These are phyloP conservation scores for Filosporella fistucella DNA, from an alignment of 495 filamentous ascomycete genomes.

Conservation along the genomic window DNA sequence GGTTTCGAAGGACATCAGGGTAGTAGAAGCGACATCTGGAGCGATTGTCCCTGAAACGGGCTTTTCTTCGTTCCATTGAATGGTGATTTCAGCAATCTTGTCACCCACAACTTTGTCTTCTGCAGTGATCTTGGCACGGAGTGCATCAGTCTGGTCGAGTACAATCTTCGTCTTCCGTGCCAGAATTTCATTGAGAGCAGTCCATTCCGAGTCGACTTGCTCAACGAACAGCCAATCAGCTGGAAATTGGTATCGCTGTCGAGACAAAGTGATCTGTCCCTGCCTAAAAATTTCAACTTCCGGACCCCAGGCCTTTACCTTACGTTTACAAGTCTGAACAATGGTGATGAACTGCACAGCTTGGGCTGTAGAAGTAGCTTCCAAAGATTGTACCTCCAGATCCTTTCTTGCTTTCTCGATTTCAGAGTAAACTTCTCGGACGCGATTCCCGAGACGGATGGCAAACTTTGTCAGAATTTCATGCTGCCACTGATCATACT, in stretches of 20 bases:
- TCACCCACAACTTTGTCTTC: conserved; percentile 87
- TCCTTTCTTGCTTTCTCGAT: conserved; percentile 83
- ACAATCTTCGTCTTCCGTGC: conserved; percentile 88
- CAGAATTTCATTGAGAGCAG: conserved; percentile 81
- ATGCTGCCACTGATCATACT: conserved; percentile 99
- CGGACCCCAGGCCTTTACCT: conserved; percentile 87
- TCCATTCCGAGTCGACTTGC: conserved; percentile 92
- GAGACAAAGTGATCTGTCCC: conserved; percentile 82
- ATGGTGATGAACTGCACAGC: conserved; percentile 98
- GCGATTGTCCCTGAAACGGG: conserved; percentile 91
- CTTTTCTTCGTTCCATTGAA: conserved; percentile 91
- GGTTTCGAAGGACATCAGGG: conserved; percentile 72
- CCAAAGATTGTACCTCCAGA: conserved; percentile 83
- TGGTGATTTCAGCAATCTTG: conserved; percentile 78
- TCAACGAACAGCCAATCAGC: conserved; percentile 91
- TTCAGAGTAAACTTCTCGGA: conserved; percentile 84
- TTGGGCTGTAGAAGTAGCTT: conserved; percentile 89
- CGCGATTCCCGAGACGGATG: conserved; percentile 77
- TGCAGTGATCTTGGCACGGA: conserved; percentile 91
- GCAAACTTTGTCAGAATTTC: conserved; percentile 94
- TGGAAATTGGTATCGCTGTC: conserved; percentile 90
- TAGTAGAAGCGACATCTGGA: conserved; percentile 78
- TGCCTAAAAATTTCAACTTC: conserved; percentile 94
- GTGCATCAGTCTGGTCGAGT: conserved; percentile 88
- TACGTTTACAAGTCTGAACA: conserved; percentile 91